A percentile compares a stretch with the other conserved stretches of the same genome.
phyloP scores from a whole-genome alignment of 2,329 filamentous ascomycete genomes.

The Colletotrichum truncatum region DNA sequence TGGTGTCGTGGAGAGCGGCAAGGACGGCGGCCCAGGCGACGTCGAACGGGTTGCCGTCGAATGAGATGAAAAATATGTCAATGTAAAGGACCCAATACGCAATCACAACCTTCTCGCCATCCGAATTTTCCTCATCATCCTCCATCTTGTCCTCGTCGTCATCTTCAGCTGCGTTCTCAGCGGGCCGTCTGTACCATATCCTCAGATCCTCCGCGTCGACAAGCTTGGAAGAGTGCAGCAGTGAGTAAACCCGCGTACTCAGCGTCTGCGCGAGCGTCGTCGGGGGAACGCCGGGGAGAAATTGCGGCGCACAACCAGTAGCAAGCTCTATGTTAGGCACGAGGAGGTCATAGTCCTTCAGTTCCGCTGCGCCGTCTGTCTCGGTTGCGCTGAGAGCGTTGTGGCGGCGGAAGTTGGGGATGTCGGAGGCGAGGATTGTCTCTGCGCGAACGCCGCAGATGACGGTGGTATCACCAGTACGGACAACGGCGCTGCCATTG shows the following conservation, averaged over 20 bases:
- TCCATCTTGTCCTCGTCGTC: slow-evolving; percentile 46
- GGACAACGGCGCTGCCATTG: slow-evolving; percentile 88
- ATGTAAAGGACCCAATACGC: slow-evolving; percentile 97
- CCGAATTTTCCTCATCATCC: slow-evolving; percentile 40
- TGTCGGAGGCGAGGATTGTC: slow-evolving; percentile 78
- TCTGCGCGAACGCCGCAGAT: slow-evolving; percentile 93
- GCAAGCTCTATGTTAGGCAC: slow-evolving; percentile 94
- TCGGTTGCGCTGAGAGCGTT: slow-evolving; percentile 36
- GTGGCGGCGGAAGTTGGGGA: slow-evolving; percentile 70
- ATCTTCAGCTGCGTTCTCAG: slow-evolving; percentile 55
- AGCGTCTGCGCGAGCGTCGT: slow-evolving; percentile 84
- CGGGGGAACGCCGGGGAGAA: slow-evolving; percentile 85
- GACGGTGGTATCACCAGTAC: slow-evolving; percentile 90
- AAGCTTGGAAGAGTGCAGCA: slow-evolving; percentile 77
- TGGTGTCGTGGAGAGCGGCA: slow-evolving; percentile 81
- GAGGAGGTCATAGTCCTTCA: slow-evolving; percentile 75
- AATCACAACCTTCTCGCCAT: slow-evolving; percentile 61
- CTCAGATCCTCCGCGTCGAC: slow-evolving; percentile 74
- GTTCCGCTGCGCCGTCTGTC: slow-evolving; percentile 49
- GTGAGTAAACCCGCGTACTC: slow-evolving; percentile 79
- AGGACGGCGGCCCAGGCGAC: slow-evolving; percentile 87
- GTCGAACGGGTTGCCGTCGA: slow-evolving; percentile 93
- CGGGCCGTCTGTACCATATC: slow-evolving; percentile 71
- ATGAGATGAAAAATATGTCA: slow-evolving; percentile 91
- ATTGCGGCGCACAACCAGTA: slow-evolving; percentile 88